Evolutionary conservation across 2,329 filamentous ascomycete genomes (phyloP), one percentile per base, ranked within the genome.

Genomic region (Diaporthe capsici): DNA sequence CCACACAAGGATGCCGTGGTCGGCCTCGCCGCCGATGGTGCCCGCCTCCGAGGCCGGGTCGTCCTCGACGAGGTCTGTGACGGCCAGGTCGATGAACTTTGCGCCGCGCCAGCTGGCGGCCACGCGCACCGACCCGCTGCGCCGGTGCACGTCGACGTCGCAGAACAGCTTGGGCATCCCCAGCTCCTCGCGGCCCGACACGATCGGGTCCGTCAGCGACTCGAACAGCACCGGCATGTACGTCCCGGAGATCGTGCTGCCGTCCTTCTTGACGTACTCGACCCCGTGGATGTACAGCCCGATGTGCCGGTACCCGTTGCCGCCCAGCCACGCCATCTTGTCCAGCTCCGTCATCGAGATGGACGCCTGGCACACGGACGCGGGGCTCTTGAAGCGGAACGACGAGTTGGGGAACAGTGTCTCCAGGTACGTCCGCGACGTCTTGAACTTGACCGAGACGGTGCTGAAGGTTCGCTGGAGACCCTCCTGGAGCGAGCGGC

Each of bases 211-310:
- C 1, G 88, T 83, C 4, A 90, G 81, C 65, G 83, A 86, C 77
- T 91, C 89, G 77, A 91, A 90, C 0, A 91, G 82, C 3, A 91
- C 81, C 0, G 89, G 87, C 67, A 91, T 81, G 75, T 88, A 90
- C 0, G 87, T 87, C 1, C 89, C 89, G 9, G 81, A 81, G 7
- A 87, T 78, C 0, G 83, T 81, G 1, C 83, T 82, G n/a, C 86
- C 87, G 77, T 88, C 82, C 4, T 81, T 78, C 73, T 85, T 86
- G 3, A 81, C 85, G 76, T 89, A 89, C 76, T 88, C 81, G 7
- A 90, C 85, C 0, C 87, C 88, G 75, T 90, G 88, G 37, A 90
- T 86, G 76, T 89, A 89, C 10, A 91, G 81, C 0, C 87, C 87
- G 13, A 88, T 82, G 75, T 87, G 85, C 25, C 81, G 83, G 78